Evolutionary conservation across 352 stramenopile species (phyloP).

Genomic region (Phytopythium sindhum): DNA sequence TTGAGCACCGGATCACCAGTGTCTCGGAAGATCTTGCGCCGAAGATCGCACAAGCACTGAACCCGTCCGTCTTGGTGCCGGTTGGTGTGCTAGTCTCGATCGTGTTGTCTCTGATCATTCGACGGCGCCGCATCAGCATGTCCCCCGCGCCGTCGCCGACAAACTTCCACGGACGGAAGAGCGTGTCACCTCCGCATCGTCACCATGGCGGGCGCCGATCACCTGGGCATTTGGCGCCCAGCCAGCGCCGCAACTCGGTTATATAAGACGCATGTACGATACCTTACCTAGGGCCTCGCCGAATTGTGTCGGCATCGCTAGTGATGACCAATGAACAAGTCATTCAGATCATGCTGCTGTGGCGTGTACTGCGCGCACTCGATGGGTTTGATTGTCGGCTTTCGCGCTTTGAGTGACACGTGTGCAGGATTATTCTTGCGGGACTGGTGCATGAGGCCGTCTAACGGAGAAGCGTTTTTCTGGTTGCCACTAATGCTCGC

Average conservation of each 20-base stretch:
- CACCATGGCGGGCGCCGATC: neutral
- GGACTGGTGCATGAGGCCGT: neutral
- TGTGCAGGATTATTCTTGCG: neutral
- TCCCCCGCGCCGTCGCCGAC: conserved; percentile 26
- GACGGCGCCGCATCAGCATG: conserved; percentile 24
- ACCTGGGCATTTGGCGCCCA: neutral
- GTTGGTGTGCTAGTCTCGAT: conserved; percentile 51
- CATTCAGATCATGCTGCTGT: conserved; percentile 14
- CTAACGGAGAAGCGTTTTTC: neutral
- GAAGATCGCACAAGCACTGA: conserved; percentile 39
- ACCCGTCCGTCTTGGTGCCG: conserved; percentile 54
- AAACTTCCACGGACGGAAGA: conserved; percentile 26
- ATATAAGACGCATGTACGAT: conserved; percentile 25
- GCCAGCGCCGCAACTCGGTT: conserved; percentile 43
- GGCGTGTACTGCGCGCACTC: conserved; percentile 6
- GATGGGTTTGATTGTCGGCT: conserved; percentile 8
- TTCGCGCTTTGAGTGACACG: conserved; percentile 2
- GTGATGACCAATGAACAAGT: conserved; percentile 28
- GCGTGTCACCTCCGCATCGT: conserved; percentile 12
- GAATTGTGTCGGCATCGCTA: neutral
- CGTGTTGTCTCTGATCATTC: conserved; percentile 57
- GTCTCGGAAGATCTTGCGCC: conserved; percentile 65
- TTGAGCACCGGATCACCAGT: conserved; percentile 76
- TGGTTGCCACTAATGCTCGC: neutral
- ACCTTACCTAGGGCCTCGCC: neutral